Conservation (phyloP, 2,329 filamentous ascomycete genomes). For the Sporothrix luriei region DNA sequence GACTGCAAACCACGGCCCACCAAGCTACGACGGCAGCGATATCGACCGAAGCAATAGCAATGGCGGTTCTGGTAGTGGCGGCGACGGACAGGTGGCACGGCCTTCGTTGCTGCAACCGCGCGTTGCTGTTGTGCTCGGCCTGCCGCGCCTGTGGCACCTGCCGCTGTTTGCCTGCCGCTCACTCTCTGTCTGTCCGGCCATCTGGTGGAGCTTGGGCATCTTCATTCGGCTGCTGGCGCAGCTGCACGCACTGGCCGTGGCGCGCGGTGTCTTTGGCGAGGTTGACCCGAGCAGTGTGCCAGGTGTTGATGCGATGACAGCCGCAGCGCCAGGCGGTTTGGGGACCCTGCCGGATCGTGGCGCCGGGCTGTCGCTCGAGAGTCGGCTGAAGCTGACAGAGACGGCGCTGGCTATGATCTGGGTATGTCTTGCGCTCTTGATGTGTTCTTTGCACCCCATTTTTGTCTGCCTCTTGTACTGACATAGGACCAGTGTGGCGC, state of each 20-base stretch:
- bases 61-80: slow-evolving; percentile 4
- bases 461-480: slow-evolving; percentile 11
- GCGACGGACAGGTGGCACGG: slow-evolving; percentile 35
- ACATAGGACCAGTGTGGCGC: slow-evolving; percentile 63
- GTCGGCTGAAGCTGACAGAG: slow-evolving; percentile 64
- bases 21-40: slow-evolving; percentile 26
- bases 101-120: slow-evolving; percentile 68
- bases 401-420: slow-evolving; percentile 72
- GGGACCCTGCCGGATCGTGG: slow-evolving; percentile 24
- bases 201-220: slow-evolving; percentile 71
- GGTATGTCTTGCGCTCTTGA: slow-evolving; percentile 49
- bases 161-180: slow-evolving; percentile 73
- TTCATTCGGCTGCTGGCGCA: slow-evolving; percentile 68
- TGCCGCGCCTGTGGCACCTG: slow-evolving; percentile 71
- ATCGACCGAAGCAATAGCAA: slow-evolving; percentile 23
- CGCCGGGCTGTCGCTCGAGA: slow-evolving; percentile 43
- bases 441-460: neutral
- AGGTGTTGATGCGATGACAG: slow-evolving; percentile 41
- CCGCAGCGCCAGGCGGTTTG: slow-evolving; percentile 29
- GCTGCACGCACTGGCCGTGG: slow-evolving; percentile 48
- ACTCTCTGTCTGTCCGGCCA: slow-evolving; percentile 68
- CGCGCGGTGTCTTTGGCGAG: slow-evolving; percentile 33
- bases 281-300: slow-evolving; percentile 6
- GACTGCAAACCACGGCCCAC: neutral
- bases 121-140: slow-evolving; percentile 74